Percentiles rank a stretch among this genome's conserved stretches.
Evolutionary conservation across 2,329 filamentous ascomycete species (phyloP).

Genomic region (Aspergillus pseudonomiae): DNA sequence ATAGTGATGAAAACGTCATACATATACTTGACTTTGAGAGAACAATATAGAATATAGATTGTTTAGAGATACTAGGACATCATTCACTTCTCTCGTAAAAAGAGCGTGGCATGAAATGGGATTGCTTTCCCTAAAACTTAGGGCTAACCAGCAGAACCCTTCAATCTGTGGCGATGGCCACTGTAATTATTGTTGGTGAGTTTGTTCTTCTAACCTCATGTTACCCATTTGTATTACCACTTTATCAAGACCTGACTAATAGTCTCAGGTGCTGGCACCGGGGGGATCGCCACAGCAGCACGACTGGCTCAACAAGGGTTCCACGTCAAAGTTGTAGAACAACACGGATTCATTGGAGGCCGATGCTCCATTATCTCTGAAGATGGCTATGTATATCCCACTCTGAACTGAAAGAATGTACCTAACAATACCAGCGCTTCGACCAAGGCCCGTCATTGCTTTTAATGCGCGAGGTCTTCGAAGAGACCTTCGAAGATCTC

Average conservation of each 20-base stretch:
- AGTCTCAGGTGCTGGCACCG: neutral
- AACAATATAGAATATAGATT: neutral
- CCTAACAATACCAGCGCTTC: neutral
- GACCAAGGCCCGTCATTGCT: neutral
- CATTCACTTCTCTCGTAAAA: no score
- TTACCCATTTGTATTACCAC: neutral
- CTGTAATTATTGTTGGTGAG: neutral
- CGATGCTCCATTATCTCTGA: neutral
- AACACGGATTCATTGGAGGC: neutral
- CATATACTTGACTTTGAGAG: neutral
- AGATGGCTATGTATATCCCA: neutral
- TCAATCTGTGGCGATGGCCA: neutral
- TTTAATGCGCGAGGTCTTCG: neutral
- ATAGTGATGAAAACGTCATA: neutral
- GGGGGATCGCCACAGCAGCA: neutral
- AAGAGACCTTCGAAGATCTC: neutral
- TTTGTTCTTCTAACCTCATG: neutral
- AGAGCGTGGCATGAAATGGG: no score
- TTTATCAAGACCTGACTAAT: neutral
- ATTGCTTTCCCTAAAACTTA: neutral
- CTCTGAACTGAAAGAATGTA: no score
- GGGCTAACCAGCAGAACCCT: neutral
- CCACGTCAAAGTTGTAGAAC: neutral
- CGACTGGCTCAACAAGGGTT: neutral
- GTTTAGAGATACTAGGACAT: no score